Base-by-base conservation (phyloP, 257 asterid genomes). In the Fraxinus anomala region DNA sequence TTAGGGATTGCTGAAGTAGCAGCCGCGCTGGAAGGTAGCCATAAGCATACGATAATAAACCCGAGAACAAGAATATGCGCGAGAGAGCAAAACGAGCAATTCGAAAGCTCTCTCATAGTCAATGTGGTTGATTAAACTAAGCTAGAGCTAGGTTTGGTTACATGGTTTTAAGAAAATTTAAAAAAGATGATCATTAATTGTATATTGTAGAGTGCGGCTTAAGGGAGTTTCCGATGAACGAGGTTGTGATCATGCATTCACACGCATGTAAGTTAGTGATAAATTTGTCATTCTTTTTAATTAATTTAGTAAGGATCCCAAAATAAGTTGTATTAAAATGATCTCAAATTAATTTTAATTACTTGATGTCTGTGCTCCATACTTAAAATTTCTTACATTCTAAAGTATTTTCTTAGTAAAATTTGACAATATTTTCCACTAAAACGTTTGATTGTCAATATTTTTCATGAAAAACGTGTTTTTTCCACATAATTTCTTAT, bases 51-150 rank as follows among this genome's bases (percentile, higher is more conserved):
- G 19, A 30, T 11, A 34, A 77, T 9, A 21, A 68, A 70, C 79
- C 70, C 75, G 75, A 78, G 42, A 54, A 30, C 14, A 67, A 26
- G 75, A 39, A 54, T 4, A 4, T 33, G 56, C 1, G 36, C 23
- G 79, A 59, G 66, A 51, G 81, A 77, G 79, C 59, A 9, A 28
- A 75, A 51, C 23, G 74, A 33, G 26, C 63, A 54, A 23, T 6
- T 28, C 16, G 72, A 79, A 16, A 54, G 39, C 56, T 73, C 84
- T 59, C 80, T 76, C 90, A 84, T 84, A 65, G 77, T 77, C 19
- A 59, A 34, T 44, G 56, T 56, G 24, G 11, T 1, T 56, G 77
- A 30, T 54, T 36, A 19, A 54, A 69, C 31, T 76, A 77, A 61
- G 24, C 23, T 26, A 42, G 3, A 28, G 14, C 16, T 73, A 33